Conservation (phyloP, 345 rosid genomes). For the Sonneratia caseolaris region DNA sequence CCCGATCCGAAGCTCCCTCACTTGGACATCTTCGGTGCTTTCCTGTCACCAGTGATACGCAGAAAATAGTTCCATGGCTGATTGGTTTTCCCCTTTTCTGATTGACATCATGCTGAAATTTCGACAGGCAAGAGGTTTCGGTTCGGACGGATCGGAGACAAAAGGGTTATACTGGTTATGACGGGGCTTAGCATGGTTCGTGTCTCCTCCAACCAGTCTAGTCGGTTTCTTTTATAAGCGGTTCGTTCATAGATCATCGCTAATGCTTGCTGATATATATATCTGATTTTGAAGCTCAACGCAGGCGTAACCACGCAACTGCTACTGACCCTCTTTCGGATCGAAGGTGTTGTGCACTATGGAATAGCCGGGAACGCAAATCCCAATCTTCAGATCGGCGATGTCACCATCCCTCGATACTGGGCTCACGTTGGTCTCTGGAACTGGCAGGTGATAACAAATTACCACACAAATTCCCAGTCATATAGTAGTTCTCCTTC, state of each 20-base stretch:
- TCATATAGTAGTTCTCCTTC: background rate
- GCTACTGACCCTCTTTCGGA: conserved; percentile 37
- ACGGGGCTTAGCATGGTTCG: conserved; percentile 63
- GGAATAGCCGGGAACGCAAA: conserved; percentile 77
- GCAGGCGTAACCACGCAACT: conserved; percentile 57
- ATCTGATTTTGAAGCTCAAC: conserved; percentile 33
- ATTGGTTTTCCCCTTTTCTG: background rate
- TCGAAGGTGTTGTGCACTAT: conserved; percentile 58
- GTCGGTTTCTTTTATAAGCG: background rate
- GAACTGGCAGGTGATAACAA: conserved; percentile 54
- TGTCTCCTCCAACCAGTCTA: background rate
- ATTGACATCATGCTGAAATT: background rate
- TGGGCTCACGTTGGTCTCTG: conserved; percentile 82
- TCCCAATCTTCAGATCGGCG: conserved; percentile 47
- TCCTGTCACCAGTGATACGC: background rate
- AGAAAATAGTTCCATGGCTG: background rate
- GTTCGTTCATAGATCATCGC: no score
- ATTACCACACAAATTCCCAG: background rate
- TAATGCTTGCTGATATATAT: background rate
- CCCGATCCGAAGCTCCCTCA: conserved; percentile 27
- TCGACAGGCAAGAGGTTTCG: conserved; percentile 55
- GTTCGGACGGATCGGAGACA: conserved; percentile 30
- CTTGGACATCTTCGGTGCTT: conserved; percentile 52
- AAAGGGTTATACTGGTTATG: conserved; percentile 48
- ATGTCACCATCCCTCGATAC: conserved; percentile 43